Evolutionary conservation across 352 stramenopile genomes (phyloP).

Genomic region (Phytopythium litorale): DNA sequence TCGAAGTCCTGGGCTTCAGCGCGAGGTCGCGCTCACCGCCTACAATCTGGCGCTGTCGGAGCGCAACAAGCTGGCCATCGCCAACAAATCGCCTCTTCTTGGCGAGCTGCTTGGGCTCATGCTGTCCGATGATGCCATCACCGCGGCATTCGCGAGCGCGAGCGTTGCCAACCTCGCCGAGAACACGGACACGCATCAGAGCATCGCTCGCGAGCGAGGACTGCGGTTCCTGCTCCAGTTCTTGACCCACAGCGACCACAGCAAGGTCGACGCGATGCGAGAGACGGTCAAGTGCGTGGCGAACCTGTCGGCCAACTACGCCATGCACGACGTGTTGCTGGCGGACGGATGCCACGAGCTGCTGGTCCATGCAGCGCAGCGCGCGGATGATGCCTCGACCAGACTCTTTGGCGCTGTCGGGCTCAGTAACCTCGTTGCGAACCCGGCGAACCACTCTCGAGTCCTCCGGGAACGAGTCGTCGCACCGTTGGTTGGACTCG

Average conservation of each 20-base stretch:
- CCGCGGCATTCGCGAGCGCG: conserved; percentile 67
- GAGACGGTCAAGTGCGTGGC: conserved; percentile 74
- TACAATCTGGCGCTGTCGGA: conserved; percentile 94
- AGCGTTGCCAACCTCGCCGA: conserved; percentile 93
- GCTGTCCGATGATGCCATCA: conserved; percentile 67
- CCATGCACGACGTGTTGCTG: conserved; percentile 82
- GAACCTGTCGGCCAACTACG: conserved; percentile 80
- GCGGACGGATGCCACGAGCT: conserved; percentile 78
- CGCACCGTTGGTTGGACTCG: conserved; percentile 49
- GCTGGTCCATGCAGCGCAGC: conserved; percentile 64
- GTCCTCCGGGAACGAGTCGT: conserved; percentile 66
- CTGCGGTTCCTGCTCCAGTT: conserved; percentile 79
- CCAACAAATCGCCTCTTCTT: conserved; percentile 68
- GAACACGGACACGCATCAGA: conserved; percentile 84
- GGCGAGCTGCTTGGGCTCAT: conserved; percentile 84
- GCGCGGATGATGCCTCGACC: conserved; percentile 52
- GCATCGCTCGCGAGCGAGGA: conserved; percentile 72
- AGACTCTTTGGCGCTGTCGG: conserved; percentile 86
- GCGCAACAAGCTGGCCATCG: conserved; percentile 93
- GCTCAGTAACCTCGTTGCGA: conserved; percentile 89
- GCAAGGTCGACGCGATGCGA: conserved; percentile 27
- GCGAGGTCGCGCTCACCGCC: conserved; percentile 87
- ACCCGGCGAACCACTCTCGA: conserved; percentile 72
- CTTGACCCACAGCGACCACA: conserved; percentile 21
- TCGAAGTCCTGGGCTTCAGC: conserved; percentile 66